Percentiles rank a stretch among this genome's conserved stretches.
Conservation (phyloP, 2,329 filamentous ascomycete genomes). For the Microdochium nivale region DNA sequence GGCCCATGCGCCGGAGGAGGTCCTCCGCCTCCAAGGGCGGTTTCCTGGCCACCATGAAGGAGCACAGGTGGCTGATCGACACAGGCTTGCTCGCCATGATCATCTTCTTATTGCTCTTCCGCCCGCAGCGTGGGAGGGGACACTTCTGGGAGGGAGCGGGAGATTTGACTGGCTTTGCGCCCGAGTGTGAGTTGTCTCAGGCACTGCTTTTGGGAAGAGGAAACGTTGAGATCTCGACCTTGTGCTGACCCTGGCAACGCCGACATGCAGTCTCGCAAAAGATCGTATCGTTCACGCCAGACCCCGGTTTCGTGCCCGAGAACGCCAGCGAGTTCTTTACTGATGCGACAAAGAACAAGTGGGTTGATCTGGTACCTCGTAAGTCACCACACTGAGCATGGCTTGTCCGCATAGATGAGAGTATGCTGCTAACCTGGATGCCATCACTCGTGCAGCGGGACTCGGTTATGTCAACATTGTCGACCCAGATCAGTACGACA, state of each 20-base stretch:
- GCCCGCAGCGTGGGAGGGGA: slow-evolving; percentile 10
- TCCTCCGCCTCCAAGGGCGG: background rate
- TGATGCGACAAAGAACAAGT: slow-evolving; percentile 20
- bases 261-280: slow-evolving; percentile 24
- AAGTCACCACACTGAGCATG: slow-evolving; percentile 4
- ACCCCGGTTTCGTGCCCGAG: slow-evolving; percentile 26
- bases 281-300: slow-evolving; percentile 26
- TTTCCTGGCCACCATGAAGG: slow-evolving; percentile 10
- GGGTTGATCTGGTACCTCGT: slow-evolving; percentile 30
- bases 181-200: slow-evolving; percentile 19
- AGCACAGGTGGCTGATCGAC: slow-evolving; percentile 22
- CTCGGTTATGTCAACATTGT: slow-evolving; percentile 30
- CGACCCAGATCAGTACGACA: slow-evolving; percentile 21
- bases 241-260: background rate
- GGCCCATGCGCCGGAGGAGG: background rate
- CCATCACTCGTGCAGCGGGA: slow-evolving; percentile 23
- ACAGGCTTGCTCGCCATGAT: slow-evolving; percentile 24
- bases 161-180: slow-evolving; percentile 31
- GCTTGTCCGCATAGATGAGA: background rate
- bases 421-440: too few species aligned
- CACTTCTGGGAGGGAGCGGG: slow-evolving; percentile 21
- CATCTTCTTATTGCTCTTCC: slow-evolving; percentile 24
- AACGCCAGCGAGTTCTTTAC: slow-evolving; percentile 30
- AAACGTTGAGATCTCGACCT: background rate
- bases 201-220: background rate